phyloP scores from a whole-genome alignment of 2,329 filamentous ascomycete genomes.

The Zymoseptoria ardabiliae region DNA sequence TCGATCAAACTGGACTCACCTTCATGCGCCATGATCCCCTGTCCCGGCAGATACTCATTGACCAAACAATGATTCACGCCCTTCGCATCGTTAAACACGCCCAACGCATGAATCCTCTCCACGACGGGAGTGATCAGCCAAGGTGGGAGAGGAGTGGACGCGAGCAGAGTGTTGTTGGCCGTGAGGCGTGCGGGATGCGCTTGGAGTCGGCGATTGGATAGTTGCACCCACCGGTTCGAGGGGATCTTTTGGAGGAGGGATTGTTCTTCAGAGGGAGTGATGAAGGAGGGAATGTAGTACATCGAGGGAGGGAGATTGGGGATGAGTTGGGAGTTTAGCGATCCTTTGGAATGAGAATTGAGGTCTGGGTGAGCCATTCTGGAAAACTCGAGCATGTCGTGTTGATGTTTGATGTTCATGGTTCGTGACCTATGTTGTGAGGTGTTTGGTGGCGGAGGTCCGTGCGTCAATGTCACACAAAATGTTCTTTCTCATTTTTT shows the following conservation, averaged over 20 bases:
- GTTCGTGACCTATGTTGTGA: neutral
- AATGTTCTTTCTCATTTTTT: neutral
- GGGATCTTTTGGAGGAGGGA: slow-evolving; percentile 60
- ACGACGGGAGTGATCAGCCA: slow-evolving; percentile 70
- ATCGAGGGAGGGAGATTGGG: slow-evolving; percentile 41
- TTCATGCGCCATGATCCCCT: slow-evolving; percentile 97
- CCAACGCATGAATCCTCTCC: slow-evolving; percentile 43
- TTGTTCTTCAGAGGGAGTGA: slow-evolving; percentile 66
- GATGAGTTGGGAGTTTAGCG: slow-evolving; percentile 14
- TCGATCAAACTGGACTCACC: neutral
- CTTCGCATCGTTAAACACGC: slow-evolving; percentile 56
- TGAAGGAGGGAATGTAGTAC: slow-evolving; percentile 83
- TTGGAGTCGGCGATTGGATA: slow-evolving; percentile 84
- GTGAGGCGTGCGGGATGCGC: slow-evolving; percentile 82
- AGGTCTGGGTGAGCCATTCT: neutral
- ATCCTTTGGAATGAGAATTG: neutral
- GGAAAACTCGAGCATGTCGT: neutral
- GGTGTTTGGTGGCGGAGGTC: neutral
- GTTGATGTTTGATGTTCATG: neutral
- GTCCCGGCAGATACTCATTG: slow-evolving; percentile 80
- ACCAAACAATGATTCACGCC: slow-evolving; percentile 85
- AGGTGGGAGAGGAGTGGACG: slow-evolving; percentile 58
- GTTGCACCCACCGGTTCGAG: slow-evolving; percentile 65
- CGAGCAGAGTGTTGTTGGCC: slow-evolving; percentile 64
- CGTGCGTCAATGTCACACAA: neutral